A percentile compares a stretch with the other conserved stretches of the same genome.
Conservation (phyloP, 83 land plant species). For the Picea abies region DNA sequence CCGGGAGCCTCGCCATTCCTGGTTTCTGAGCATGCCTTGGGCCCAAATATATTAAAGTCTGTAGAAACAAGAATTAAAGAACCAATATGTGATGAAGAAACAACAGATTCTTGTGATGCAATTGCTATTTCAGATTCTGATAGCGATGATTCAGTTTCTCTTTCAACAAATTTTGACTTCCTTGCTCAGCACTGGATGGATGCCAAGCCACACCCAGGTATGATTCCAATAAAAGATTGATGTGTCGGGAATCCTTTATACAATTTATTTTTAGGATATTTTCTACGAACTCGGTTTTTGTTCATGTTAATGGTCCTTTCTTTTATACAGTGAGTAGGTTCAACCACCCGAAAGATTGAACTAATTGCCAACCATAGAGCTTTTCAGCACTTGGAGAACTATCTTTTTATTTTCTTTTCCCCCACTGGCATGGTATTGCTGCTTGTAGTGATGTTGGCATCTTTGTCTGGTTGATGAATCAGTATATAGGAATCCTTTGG, state of each 20-base stretch:
- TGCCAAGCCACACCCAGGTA: slow-evolving; percentile 14
- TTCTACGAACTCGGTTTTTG: too few species aligned
- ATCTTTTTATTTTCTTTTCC: background rate
- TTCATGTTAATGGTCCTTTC: background rate
- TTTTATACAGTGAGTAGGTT: background rate
- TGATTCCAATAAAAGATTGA: too few species aligned
- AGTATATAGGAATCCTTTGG: background rate
- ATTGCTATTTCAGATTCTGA: slow-evolving; percentile 39
- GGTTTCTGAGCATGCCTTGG: too few species aligned
- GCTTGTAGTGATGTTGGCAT: background rate
- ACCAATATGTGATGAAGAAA: slow-evolving; percentile 8
- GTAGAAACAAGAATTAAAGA: slow-evolving; percentile 22
- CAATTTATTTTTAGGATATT: too few species aligned
- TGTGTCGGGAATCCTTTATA: too few species aligned
- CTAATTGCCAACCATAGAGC: background rate
- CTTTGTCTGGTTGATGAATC: background rate
- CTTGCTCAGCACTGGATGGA: slow-evolving; percentile 31
- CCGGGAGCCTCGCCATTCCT: slow-evolving; percentile 54
- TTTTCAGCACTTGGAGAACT: background rate
- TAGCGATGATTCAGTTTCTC: slow-evolving; percentile 19
- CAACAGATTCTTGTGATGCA: slow-evolving; percentile 13
- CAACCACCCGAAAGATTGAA: too few species aligned
- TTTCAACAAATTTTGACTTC: slow-evolving; percentile 24
- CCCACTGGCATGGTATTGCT: background rate
- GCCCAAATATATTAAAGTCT: slow-evolving; percentile 22